phyloP scores from a whole-genome alignment of 768 basidiomycete species.

The Clitopilus hobsonii region DNA sequence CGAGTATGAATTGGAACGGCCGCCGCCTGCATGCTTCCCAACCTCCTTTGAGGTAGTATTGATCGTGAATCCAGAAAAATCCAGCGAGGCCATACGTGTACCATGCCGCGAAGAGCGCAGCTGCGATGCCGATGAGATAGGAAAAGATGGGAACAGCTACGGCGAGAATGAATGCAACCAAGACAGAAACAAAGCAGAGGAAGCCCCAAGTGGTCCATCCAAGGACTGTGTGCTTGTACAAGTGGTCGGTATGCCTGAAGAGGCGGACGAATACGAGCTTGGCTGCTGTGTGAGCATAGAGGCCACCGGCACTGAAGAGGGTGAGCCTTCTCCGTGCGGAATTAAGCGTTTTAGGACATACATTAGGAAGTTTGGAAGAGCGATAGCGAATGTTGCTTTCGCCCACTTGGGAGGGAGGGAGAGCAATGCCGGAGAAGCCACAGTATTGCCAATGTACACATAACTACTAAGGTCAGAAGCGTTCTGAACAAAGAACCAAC shows the following conservation, averaged over 20 bases:
- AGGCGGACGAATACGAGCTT: constrained; percentile 49
- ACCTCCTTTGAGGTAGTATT: constrained; percentile 36
- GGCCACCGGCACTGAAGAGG: constrained; percentile 30
- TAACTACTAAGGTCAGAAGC: constrained; percentile 22
- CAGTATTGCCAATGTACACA: constrained; percentile 41
- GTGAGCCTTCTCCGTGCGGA: too few species aligned
- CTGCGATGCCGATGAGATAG: constrained; percentile 47
- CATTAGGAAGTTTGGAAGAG: constrained; percentile 49
- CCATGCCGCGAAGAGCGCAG: constrained; percentile 54
- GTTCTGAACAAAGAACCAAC: neutral
- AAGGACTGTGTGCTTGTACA: constrained; percentile 44
- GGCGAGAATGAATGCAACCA: constrained; percentile 41
- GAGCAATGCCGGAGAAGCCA: constrained; percentile 40
- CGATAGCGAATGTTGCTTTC: constrained; percentile 44
- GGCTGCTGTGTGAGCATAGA: constrained; percentile 49
- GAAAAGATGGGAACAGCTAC: constrained; percentile 52
- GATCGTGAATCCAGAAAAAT: constrained; percentile 51
- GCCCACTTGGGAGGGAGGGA: constrained; percentile 46
- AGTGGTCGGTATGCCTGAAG: constrained; percentile 42
- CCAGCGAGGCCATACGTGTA: constrained; percentile 53
- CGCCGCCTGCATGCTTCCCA: constrained; percentile 23
- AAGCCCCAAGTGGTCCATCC: constrained; percentile 45
- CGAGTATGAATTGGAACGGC: constrained; percentile 28
- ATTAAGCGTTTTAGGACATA: too few species aligned
- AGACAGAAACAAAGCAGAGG: constrained; percentile 35